Percentiles rank a stretch among this genome's conserved stretches.
These are phyloP conservation scores for Acanthamoeba lenticulata DNA, from an alignment of 208 protist species.

Conservation along the genomic window DNA sequence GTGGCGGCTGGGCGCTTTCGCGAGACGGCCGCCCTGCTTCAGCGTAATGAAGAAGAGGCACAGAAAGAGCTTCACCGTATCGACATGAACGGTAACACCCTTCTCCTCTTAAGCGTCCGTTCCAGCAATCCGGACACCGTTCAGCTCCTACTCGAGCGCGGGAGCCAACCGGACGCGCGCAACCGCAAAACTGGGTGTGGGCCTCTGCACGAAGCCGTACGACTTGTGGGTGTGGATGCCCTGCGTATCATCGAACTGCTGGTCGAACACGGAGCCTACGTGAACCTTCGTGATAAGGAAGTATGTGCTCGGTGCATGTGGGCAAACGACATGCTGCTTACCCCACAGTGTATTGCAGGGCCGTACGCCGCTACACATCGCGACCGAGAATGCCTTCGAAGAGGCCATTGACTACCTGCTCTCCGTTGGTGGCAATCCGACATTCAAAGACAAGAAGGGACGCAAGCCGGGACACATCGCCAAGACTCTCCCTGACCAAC, in stretches of 20 bases:
- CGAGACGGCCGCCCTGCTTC: neutral
- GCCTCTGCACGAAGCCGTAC: constrained; percentile 11
- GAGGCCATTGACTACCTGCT: constrained; percentile 35
- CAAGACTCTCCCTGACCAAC: neutral
- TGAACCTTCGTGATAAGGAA: constrained; percentile 26
- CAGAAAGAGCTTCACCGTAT: neutral
- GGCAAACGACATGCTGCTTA: too few species aligned
- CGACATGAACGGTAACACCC: neutral
- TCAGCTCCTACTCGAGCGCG: neutral
- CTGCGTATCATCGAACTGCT: neutral
- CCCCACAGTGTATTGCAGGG: neutral
- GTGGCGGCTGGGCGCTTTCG: neutral
- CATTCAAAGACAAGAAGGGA: constrained; percentile 42
- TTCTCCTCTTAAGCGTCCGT: neutral
- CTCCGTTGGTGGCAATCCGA: neutral
- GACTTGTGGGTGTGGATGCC: neutral
- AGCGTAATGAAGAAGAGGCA: neutral
- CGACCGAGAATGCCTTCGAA: neutral
- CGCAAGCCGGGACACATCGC: constrained; percentile 29
- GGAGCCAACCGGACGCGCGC: neutral
- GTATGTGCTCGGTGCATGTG: neutral
- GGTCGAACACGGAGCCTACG: neutral
- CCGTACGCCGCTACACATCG: neutral
- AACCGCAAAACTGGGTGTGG: constrained; percentile 12
- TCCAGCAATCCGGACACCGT: constrained; percentile 13